Conservation (phyloP, 768 basidiomycete genomes). For the Leccinum rimulosum region DNA sequence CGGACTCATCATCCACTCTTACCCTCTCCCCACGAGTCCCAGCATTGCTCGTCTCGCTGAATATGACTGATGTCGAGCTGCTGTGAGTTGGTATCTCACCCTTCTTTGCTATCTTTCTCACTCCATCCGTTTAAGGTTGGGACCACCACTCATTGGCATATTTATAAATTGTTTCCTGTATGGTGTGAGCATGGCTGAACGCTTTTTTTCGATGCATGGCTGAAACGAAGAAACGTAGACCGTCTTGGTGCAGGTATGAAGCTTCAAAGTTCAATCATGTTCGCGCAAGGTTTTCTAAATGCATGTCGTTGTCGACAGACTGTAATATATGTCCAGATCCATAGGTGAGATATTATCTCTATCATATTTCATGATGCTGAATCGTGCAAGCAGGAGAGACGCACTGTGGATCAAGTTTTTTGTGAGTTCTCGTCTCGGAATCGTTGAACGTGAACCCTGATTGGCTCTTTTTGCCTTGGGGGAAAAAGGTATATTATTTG, state of each 20-base stretch:
- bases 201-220: neutral
- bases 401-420: constrained; percentile 44
- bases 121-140: neutral
- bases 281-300: neutral
- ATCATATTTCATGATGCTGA: neutral
- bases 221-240: neutral
- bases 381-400: constrained; percentile 33
- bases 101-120: neutral
- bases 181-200: neutral
- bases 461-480: neutral
- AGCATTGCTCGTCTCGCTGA: neutral
- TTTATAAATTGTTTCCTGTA: neutral
- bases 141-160: neutral
- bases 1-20: neutral
- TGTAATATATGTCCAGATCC: constrained; percentile 25
- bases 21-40: neutral
- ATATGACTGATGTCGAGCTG: neutral
- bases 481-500: constrained; percentile 37
- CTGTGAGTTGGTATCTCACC: neutral
- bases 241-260: neutral
- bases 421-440: constrained; percentile 27
- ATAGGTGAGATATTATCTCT: constrained; percentile 26
- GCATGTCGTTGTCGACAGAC: neutral
- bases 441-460: neutral
- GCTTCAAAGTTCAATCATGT: neutral